Conservation (phyloP, 1,284 basidiomycete genomes). For the Apiotrichum mycotoxinovorans region DNA sequence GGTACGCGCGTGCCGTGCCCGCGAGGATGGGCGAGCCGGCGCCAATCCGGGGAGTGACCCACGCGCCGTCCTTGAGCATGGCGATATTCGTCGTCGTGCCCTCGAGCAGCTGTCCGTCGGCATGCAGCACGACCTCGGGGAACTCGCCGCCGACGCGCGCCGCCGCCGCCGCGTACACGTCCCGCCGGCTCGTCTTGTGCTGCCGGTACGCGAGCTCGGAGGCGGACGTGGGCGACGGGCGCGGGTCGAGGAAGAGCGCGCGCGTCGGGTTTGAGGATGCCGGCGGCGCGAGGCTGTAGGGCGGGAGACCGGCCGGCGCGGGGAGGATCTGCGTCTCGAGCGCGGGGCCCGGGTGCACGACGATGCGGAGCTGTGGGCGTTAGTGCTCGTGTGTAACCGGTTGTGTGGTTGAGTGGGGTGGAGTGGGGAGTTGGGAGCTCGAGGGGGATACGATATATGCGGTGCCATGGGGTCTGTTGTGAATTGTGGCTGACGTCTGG, state of each 20-base stretch:
- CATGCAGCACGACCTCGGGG: slow-evolving; percentile 38
- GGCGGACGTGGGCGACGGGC: slow-evolving; percentile 1
- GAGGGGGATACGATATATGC: no score
- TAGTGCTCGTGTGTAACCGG: background rate
- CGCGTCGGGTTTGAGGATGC: slow-evolving; percentile 17
- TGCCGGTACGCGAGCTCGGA: slow-evolving; percentile 19
- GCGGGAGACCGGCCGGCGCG: slow-evolving; percentile 25
- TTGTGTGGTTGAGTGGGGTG: background rate
- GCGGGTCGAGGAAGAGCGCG: slow-evolving; percentile 31
- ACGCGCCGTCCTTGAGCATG: slow-evolving; percentile 23
- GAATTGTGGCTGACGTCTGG: no score
- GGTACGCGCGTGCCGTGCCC: slow-evolving; percentile 35
- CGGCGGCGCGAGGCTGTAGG: slow-evolving; percentile 14
- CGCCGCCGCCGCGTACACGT: slow-evolving; percentile 35
- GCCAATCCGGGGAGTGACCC: slow-evolving; percentile 35
- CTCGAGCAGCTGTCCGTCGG: slow-evolving; percentile 32
- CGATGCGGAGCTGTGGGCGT: slow-evolving; percentile 25
- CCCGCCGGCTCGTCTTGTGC: slow-evolving; percentile 38
- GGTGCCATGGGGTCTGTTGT: no score
- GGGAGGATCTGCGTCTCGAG: slow-evolving; percentile 32
- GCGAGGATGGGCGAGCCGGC: slow-evolving; percentile 26
- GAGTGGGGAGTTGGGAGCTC: background rate
- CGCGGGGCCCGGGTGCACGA: slow-evolving; percentile 19
- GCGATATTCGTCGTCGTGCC: slow-evolving; percentile 45
- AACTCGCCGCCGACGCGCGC: slow-evolving; percentile 5